These are phyloP conservation scores for Brettanomyces sp. DNA, from an alignment of 805 yeast genomes.

Conservation along the genomic window DNA sequence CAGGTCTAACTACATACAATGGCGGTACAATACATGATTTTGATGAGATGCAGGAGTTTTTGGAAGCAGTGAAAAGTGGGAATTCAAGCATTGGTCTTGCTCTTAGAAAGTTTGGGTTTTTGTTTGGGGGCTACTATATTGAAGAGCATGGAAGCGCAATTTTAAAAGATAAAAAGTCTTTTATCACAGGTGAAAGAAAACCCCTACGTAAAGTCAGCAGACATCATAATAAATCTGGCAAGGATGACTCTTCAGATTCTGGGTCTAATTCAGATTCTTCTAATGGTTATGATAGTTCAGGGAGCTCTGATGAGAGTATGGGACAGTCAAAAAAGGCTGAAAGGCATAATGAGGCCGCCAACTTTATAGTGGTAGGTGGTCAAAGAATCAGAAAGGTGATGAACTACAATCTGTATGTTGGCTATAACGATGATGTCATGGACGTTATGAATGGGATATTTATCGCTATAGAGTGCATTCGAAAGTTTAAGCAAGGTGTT, in stretches of 20 bases:
- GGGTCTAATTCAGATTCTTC: neutral
- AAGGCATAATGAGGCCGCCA: neutral
- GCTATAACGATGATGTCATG: constrained; percentile 27
- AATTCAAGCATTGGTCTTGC: constrained; percentile 14
- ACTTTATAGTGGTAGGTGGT: neutral
- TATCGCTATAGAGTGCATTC: constrained; percentile 19
- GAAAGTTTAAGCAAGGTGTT: constrained; percentile 3
- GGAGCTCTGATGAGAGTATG: no score
- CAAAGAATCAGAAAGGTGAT: neutral
- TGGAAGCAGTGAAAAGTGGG: constrained; percentile 20
- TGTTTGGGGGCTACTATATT: constrained; percentile 17
- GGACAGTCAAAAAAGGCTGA: neutral
- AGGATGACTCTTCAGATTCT: neutral
- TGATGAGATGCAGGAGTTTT: constrained; percentile 35
- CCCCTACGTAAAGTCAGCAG: neutral
- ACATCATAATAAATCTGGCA: neutral
- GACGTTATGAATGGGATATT: constrained; percentile 24
- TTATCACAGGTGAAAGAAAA: neutral
- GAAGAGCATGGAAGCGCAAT: constrained; percentile 1
- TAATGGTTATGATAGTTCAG: neutral
- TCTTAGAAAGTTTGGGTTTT: constrained; percentile 21
- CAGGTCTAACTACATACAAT: constrained; percentile 45
- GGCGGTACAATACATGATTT: constrained; percentile 53
- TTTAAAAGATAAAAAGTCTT: neutral
- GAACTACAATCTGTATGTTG: constrained; percentile 24